Percentiles rank a stretch among this genome's conserved stretches.
phyloP scores from a whole-genome alignment of 257 asterid species.

The Nicotiana benthamiana region DNA sequence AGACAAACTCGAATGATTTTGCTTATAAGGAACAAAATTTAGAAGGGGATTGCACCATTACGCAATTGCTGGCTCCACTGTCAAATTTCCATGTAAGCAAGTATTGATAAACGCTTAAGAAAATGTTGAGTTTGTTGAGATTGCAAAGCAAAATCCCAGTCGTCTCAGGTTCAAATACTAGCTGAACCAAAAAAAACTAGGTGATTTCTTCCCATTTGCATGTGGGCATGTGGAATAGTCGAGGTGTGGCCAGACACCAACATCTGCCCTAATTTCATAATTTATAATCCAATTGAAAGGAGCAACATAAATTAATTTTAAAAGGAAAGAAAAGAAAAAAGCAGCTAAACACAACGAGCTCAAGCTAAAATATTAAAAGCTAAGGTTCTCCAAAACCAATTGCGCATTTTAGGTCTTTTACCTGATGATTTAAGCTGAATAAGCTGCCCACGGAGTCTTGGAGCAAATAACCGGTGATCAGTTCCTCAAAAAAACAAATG shows the following conservation, averaged over 20 bases:
- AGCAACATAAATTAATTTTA: no score
- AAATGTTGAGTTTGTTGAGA: neutral
- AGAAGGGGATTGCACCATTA: neutral
- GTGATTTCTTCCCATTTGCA: no score
- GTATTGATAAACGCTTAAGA: neutral
- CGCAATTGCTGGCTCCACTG: neutral
- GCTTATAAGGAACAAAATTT: neutral
- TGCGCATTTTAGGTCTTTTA: neutral
- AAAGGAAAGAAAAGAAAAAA: no score
- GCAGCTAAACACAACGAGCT: neutral
- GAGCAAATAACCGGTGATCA: neutral
- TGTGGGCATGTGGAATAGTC: no score
- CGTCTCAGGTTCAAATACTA: no score
- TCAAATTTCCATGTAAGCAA: neutral
- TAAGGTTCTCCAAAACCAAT: neutral
- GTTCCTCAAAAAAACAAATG: neutral
- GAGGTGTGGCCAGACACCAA: no score
- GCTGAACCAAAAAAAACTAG: no score
- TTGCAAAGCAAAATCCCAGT: neutral
- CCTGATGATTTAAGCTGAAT: neutral
- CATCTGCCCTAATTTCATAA: no score
- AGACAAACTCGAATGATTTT: neutral
- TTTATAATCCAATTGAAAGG: no score
- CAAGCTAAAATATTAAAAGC: neutral
- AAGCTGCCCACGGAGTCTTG: neutral